Base-by-base conservation (phyloP, 2,329 filamentous ascomycete genomes). In the Trichophaea hybrida region DNA sequence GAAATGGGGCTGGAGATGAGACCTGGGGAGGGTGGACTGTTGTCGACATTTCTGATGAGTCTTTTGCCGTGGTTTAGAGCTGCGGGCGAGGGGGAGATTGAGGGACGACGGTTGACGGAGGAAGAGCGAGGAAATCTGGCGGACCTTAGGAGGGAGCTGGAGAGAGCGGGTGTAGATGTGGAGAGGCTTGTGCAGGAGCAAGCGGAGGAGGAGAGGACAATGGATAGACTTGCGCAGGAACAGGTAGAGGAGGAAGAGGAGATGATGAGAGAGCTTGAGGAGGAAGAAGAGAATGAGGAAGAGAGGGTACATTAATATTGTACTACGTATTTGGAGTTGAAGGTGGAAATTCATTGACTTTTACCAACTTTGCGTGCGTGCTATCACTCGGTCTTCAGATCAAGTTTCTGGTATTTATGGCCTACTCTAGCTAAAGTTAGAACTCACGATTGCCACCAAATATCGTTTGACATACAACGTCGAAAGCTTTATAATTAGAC, bases 21-120 rank as follows among this genome's bases (percentile, higher is more conserved):
- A 4, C 5, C 46, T 10, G 52, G 46, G 10, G 44, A 4, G 33
- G 17, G 49, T 35, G 43, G 32, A 10, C 32, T 44, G 13, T 35
- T 64, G 46, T 37, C 48, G 8, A 57, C 57, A 54, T 59, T 64
- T 40, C 40, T 65, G 15, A 51, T 17, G 35, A 61, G 57, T 15
- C 35, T 64, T 10, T 49, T 65, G 15, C 64, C 60, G 40, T 60
- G 61, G 46, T 10, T 63, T 50, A 56, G 53, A 12, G 57, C 57
- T 33, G 40, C 56, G 24, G 54, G 38, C 12, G 55, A 59, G 43
- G 55, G 58, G 24, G 57, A 57, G 31, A 60, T 62, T 24, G 61
- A 61, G 49, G 34, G 44, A 7, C 40, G 35, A 6, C 34, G 10
- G 53, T 10, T 55, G 53, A 31, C 13, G 4, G 53, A 55, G 15